Base-by-base conservation (phyloP, 2,329 filamentous ascomycete genomes). In the Sporothrix dimorphospora region DNA sequence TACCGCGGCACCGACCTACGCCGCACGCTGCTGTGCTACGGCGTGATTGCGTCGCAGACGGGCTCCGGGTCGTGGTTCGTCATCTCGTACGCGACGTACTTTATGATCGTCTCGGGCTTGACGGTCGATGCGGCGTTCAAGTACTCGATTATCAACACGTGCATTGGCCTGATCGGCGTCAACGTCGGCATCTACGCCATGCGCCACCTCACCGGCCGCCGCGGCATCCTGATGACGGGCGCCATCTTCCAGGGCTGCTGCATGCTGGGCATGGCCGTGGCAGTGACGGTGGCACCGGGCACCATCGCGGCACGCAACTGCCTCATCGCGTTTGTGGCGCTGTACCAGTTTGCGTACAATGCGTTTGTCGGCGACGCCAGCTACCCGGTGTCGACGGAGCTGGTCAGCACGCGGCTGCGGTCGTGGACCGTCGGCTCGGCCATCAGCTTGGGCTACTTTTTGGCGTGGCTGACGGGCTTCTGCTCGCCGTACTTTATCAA, bases 1-100 rank as follows among this genome's bases (percentile, higher is more conserved):
- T 81, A 80, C 72, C 77, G 77, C 73, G 83, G 84, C 0, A 81
- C 80, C 14, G 83, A 87, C 69, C 79, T 86, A 9, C 80, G 85
- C 16, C 82, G 85, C 5, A 87, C 85, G 1, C 78, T 86, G 3
- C 79, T 87, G n/a, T 86, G 83, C 76, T 85, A 83, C 72, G 82
- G 81, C 24, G 81, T 83, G 69, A 85, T 86, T 45, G 82, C 82
- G 0, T 82, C 82, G 16, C 83, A 85, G 73, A 81, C 81, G 0
- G 82, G 80, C 0, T 79, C 81, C 0, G 85, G 85, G 4, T 80
- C 82, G 0, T 86, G 84, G 83, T 87, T 85, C 75, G 77, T 85
- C 57, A 86, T 86, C 73, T 83, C 81, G 53, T 87, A 86, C 73
- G 78, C 82, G 7, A 85, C 85, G 2, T 86, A 86, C 76, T 87